Evolutionary conservation across 768 basidiomycete species (phyloP).

Genomic region (Naematelia encephala): DNA sequence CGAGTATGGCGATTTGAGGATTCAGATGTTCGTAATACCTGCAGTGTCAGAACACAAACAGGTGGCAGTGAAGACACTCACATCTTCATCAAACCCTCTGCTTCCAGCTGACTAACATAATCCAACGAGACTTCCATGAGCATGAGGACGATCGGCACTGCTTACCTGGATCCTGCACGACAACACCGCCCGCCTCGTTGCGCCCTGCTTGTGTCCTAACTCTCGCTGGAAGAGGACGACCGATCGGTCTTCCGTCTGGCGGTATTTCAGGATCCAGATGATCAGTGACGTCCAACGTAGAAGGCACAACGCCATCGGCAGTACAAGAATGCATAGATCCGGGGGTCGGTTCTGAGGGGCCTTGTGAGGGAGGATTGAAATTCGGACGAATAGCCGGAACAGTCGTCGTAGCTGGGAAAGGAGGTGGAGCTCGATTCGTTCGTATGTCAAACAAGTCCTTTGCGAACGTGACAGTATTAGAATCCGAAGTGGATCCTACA

Average conservation of each 20-base stretch:
- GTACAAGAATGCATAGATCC: neutral
- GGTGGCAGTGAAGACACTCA: neutral
- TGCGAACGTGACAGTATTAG: neutral
- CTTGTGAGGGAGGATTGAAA: neutral
- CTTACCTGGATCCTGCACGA: neutral
- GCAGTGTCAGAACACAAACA: neutral
- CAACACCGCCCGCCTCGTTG: neutral
- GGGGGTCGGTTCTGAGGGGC: neutral
- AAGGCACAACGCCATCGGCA: neutral
- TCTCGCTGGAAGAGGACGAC: neutral
- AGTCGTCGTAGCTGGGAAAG: neutral
- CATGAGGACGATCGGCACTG: neutral
- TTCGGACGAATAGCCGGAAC: neutral
- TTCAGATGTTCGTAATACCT: slow-evolving; percentile 3
- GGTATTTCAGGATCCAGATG: slow-evolving; percentile 6
- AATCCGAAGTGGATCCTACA: neutral
- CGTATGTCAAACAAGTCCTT: neutral
- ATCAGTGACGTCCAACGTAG: slow-evolving; percentile 1
- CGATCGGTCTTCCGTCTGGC: neutral
- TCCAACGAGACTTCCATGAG: neutral
- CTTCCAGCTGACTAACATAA: slow-evolving; percentile 1
- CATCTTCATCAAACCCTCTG: neutral
- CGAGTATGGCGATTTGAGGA: slow-evolving; percentile 1
- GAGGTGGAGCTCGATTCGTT: neutral
- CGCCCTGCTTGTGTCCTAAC: neutral